These are phyloP conservation scores for Zygoascus biomembranicola DNA, from an alignment of 805 yeast genomes.

Conservation along the genomic window DNA sequence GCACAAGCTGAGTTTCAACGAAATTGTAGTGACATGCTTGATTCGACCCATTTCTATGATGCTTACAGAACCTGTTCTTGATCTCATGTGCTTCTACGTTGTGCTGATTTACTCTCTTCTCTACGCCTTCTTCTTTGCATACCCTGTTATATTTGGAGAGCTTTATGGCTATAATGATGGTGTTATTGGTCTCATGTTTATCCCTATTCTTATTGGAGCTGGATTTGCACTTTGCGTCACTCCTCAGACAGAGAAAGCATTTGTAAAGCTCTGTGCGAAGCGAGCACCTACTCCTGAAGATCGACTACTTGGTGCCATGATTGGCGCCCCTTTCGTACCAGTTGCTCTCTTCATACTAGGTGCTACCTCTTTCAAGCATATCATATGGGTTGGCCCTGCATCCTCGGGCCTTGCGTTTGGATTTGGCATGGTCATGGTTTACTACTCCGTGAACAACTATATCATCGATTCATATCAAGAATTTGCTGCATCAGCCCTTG, in stretches of 20 bases:
- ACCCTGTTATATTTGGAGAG: slow-evolving; percentile 71
- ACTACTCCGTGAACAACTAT: slow-evolving; percentile 66
- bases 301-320: slow-evolving; percentile 45
- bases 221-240: slow-evolving; percentile 64
- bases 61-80: slow-evolving; percentile 76
- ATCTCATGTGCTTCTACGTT: slow-evolving; percentile 74
- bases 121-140: slow-evolving; percentile 92
- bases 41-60: slow-evolving; percentile 70
- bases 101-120: slow-evolving; percentile 84
- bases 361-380: slow-evolving; percentile 44
- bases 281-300: slow-evolving; percentile 49
- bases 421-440: slow-evolving; percentile 45
- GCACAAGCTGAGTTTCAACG: slow-evolving; percentile 62
- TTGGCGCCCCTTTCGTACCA: slow-evolving; percentile 38
- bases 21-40: slow-evolving; percentile 59
- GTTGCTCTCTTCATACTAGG: slow-evolving; percentile 50
- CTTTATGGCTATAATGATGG: slow-evolving; percentile 74
- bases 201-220: slow-evolving; percentile 88
- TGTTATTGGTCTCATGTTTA: slow-evolving; percentile 74
- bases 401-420: slow-evolving; percentile 48
- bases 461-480: slow-evolving; percentile 77
- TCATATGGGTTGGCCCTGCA: slow-evolving; percentile 48
- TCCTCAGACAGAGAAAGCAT: slow-evolving; percentile 58
- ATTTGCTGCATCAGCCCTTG: slow-evolving; percentile 45
- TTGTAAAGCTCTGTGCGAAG: slow-evolving; percentile 39